These are phyloP conservation scores for Suillus paluster DNA, from an alignment of 768 basidiomycete species.

Conservation along the genomic window DNA sequence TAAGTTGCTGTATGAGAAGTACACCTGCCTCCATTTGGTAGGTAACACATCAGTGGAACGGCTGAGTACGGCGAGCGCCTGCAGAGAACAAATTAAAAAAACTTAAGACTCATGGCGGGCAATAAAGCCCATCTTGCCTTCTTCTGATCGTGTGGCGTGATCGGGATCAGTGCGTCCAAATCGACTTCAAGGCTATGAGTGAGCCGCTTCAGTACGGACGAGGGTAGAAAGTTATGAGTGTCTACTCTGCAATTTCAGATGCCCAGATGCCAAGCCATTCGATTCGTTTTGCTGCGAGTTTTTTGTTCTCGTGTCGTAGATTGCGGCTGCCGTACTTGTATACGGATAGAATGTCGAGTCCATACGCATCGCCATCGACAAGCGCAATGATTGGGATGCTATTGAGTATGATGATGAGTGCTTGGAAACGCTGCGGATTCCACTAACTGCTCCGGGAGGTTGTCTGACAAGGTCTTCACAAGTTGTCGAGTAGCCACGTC, in stretches of 20 bases:
- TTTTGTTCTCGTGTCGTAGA: constrained; percentile 72
- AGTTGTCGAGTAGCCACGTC: constrained; percentile 91
- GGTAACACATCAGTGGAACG: constrained; percentile 50
- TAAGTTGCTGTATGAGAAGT: background rate
- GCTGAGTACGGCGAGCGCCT: constrained; percentile 70
- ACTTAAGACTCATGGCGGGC: constrained; percentile 4
- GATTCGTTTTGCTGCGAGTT: constrained; percentile 68
- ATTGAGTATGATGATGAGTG: constrained; percentile 8
- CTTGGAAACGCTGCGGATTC: background rate
- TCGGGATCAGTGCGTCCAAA: constrained; percentile 64
- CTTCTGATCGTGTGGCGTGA: constrained; percentile 71
- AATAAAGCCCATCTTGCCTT: constrained; percentile 52
- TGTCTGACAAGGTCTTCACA: constrained; percentile 70
- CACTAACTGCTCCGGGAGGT: constrained; percentile 62
- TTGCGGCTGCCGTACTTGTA: constrained; percentile 80
- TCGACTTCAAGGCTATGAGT: constrained; percentile 59
- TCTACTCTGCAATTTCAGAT: constrained; percentile 69
- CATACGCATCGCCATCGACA: constrained; percentile 92
- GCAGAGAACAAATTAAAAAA: constrained; percentile 2
- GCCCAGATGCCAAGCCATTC: constrained; percentile 81
- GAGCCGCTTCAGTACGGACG: background rate
- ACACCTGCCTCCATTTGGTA: constrained; percentile 64
- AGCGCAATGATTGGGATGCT: constrained; percentile 81
- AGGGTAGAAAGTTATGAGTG: background rate
- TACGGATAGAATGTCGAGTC: constrained; percentile 88